Base-by-base conservation (phyloP, 345 rosid species). In the Salix purpurea region DNA sequence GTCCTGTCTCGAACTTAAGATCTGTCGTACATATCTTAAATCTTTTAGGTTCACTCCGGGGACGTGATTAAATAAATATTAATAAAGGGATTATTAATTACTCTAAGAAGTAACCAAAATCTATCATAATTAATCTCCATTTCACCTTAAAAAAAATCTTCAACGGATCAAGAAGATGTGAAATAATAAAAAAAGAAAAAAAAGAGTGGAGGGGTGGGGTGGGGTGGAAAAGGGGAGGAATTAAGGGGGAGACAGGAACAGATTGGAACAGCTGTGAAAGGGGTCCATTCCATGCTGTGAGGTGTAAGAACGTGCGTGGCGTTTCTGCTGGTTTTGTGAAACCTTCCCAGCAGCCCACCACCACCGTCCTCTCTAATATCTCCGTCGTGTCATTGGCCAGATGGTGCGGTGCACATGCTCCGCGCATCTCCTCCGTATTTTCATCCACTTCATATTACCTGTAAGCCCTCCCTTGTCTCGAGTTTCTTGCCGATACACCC, bases 241-340 rank as follows among this genome's bases (percentile, higher is more conserved):
- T 19, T 8, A 56, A 37, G 12, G 19, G 79, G 77, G 65, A 67
- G 84, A 84, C 87, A 86, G 66, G 67, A 84, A 84, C 84, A 86
- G 85, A 84, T 75, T 77, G 85, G 84, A 69, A 81, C 83, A 84
- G 86, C 86, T 79, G 86, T 78, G 62, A 66, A 12, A 4, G 67
- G 75, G 82, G 66, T 76, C 84, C 78, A 62, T 24, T 76, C 84
- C 78, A 62, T 24, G 54, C n/a, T 7, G 66, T 65, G 83, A 81
- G 78, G 83, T 83, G 86, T 84, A 78, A 82, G 85, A 90, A 90
- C 92, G 86, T 86, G 94, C 84, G 83, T 82, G 84, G 89, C 85
- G 78, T 85, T 80, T 76, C 85, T 87, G 84, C 88, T 28, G 81
- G 75, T 79, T 86, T 80, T 85, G 81, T 83, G 84, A 83, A 82